A percentile compares a stretch with the other conserved stretches of the same genome.
phyloP scores from a whole-genome alignment of 495 filamentous ascomycete genomes.

The Xylona heveae region DNA sequence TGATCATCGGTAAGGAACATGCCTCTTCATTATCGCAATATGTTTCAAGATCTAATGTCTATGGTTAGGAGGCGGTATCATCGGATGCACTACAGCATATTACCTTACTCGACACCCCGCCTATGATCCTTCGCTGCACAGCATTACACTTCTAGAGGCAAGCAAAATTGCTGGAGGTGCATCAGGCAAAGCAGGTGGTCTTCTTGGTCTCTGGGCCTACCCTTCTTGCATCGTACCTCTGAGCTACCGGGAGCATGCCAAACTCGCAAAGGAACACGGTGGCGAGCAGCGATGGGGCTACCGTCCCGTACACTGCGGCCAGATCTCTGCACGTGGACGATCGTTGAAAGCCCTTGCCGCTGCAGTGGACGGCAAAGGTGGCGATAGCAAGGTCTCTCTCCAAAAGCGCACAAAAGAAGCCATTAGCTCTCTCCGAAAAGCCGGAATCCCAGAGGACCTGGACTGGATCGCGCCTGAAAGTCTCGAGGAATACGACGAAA shows the following conservation, averaged over 20 bases:
- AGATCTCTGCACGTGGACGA: constrained; percentile 37
- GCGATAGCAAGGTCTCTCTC: constrained; percentile 26
- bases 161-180: constrained; percentile 74
- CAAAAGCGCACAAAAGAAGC: constrained; percentile 53
- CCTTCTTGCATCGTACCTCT: constrained; percentile 68
- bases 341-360: constrained; percentile 16
- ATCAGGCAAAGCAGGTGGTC: constrained; percentile 85
- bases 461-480: constrained; percentile 64
- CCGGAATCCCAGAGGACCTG: constrained; percentile 53
- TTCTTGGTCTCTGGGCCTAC: constrained; percentile 86
- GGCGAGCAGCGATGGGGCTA: constrained; percentile 81
- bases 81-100: constrained; percentile 86
- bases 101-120: constrained; percentile 76
- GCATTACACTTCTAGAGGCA: constrained; percentile 76
- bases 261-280: constrained; percentile 68
- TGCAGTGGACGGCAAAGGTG: constrained; percentile 12
- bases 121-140: constrained; percentile 54
- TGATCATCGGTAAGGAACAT: too few relatives aligned
- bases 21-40: too few relatives aligned
- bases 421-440: constrained; percentile 30
- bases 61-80: constrained; percentile 67
- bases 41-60: too few relatives aligned
- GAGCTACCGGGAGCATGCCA: constrained; percentile 62
- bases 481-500: constrained; percentile 51
- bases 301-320: constrained; percentile 53